phyloP scores from a whole-genome alignment of 306 rosid genomes.

The Pterocarpus santalinus region DNA sequence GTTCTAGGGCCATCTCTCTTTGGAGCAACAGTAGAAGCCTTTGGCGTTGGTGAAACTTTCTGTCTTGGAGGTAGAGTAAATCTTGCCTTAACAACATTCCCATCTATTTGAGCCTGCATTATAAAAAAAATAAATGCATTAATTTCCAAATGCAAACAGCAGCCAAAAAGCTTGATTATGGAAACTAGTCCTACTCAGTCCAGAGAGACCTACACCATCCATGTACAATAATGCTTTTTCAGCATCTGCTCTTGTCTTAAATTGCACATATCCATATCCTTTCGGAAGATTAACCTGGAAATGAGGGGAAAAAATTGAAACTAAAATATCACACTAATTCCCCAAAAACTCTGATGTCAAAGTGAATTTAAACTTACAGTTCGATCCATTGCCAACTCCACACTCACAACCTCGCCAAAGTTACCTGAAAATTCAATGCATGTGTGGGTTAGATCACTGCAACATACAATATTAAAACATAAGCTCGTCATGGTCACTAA shows the following conservation, averaged over 20 bases:
- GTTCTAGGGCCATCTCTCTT: constrained; percentile 82
- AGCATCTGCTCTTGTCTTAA: constrained; percentile 89
- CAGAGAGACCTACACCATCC: constrained; percentile 87
- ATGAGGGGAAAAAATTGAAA: constrained; percentile 11
- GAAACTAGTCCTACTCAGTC: constrained; percentile 33
- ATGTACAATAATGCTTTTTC: constrained; percentile 86
- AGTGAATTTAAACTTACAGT: constrained; percentile 65
- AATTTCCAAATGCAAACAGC: constrained; percentile 29
- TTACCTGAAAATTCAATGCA: constrained; percentile 62
- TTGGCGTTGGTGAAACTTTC: constrained; percentile 80
- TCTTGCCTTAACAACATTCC: constrained; percentile 85
- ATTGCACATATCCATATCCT: constrained; percentile 95
- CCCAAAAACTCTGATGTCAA: constrained; percentile 2
- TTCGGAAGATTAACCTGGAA: constrained; percentile 93
- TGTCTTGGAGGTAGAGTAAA: constrained; percentile 90
- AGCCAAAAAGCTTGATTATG: constrained; percentile 25
- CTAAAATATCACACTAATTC: not conserved
- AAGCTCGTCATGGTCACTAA: not conserved
- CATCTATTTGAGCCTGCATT: constrained; percentile 97
- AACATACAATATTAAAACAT: not conserved
- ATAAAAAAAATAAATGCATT: constrained; percentile 42
- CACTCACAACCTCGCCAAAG: constrained; percentile 90
- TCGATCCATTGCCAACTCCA: constrained; percentile 95
- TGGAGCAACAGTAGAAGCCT: constrained; percentile 65
- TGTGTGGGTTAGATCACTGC: not conserved